Evolutionary conservation across 2,329 filamentous ascomycete species (phyloP).

Genomic region (Fonsecaea nubica): DNA sequence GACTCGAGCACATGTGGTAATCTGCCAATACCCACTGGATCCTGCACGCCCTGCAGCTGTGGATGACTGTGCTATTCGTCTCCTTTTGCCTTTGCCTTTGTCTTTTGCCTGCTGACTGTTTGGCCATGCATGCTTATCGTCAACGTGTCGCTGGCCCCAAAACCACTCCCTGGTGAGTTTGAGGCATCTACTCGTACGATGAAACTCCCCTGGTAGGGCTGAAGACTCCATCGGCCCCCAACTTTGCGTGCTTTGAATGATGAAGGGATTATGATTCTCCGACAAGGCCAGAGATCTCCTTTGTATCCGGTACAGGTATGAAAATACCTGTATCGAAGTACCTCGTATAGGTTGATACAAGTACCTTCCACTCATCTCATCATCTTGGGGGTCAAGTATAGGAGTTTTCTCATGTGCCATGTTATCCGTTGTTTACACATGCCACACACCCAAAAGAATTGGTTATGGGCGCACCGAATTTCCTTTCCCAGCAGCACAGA

Average conservation of each 20-base stretch:
- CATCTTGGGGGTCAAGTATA: no score
- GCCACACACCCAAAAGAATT: not conserved
- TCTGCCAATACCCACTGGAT: not conserved
- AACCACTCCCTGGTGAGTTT: not conserved
- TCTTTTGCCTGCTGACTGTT: slow-evolving; percentile 1
- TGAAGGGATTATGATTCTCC: not conserved
- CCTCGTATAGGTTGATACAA: no score
- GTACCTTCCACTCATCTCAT: no score
- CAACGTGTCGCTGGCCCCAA: not conserved
- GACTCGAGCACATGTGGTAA: slow-evolving; percentile 1
- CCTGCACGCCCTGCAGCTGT: not conserved
- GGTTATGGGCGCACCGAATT: not conserved
- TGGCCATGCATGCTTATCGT: not conserved
- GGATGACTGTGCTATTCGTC: not conserved
- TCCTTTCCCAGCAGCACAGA: not conserved
- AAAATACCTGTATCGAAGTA: not conserved
- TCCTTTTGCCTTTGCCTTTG: not conserved
- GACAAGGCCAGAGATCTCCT: not conserved
- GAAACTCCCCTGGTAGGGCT: slow-evolving; percentile 14
- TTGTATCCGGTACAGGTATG: not conserved
- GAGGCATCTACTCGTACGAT: not conserved
- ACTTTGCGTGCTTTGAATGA: not conserved
- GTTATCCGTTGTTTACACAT: not conserved
- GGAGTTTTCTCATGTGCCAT: no score
- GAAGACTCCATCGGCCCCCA: slow-evolving; percentile 9